These are phyloP conservation scores for Phytophthora sansomeana DNA, from an alignment of 352 stramenopile species.

Conservation along the genomic window DNA sequence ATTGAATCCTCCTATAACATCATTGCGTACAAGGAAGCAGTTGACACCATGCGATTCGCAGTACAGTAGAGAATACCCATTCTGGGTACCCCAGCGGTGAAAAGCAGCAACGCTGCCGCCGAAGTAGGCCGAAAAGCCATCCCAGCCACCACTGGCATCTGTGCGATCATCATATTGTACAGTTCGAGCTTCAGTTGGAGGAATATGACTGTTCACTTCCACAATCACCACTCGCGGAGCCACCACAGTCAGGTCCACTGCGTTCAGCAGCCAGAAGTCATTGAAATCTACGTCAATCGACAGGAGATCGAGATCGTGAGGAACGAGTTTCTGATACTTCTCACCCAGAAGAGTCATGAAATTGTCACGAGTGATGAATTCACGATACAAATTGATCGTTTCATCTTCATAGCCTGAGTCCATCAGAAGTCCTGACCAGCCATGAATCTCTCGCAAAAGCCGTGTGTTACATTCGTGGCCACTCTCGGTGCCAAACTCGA, in stretches of 20 bases:
- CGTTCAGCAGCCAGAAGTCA: constrained; percentile 74
- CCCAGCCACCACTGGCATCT: constrained; percentile 49
- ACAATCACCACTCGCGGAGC: constrained; percentile 66
- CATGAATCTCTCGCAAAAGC: constrained; percentile 49
- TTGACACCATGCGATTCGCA: constrained; percentile 83
- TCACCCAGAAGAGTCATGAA: constrained; percentile 59
- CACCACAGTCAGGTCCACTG: constrained; percentile 52
- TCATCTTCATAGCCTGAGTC: constrained; percentile 56
- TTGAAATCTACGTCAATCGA: constrained; percentile 84
- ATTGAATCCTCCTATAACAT: constrained; percentile 44
- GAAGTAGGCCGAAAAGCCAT: constrained; percentile 63
- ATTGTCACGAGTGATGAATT: constrained; percentile 72
- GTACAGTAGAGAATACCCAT: constrained; percentile 79
- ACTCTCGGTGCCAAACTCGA: constrained; percentile 75
- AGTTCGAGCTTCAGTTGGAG: constrained; percentile 46
- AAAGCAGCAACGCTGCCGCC: constrained; percentile 64
- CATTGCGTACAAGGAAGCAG: constrained; percentile 72
- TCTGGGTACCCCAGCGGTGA: constrained; percentile 41
- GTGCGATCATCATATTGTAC: constrained; percentile 54
- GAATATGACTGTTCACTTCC: constrained; percentile 71
- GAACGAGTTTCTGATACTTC: constrained; percentile 47
- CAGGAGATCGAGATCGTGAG: constrained; percentile 61
- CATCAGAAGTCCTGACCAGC: constrained; percentile 69
- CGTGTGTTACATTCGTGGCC: constrained; percentile 72
- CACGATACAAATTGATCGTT: constrained; percentile 60